Percentiles rank a stretch among this genome's conserved stretches.
Evolutionary conservation across 257 asterid species (phyloP).

Genomic region (Solanum phureja): DNA sequence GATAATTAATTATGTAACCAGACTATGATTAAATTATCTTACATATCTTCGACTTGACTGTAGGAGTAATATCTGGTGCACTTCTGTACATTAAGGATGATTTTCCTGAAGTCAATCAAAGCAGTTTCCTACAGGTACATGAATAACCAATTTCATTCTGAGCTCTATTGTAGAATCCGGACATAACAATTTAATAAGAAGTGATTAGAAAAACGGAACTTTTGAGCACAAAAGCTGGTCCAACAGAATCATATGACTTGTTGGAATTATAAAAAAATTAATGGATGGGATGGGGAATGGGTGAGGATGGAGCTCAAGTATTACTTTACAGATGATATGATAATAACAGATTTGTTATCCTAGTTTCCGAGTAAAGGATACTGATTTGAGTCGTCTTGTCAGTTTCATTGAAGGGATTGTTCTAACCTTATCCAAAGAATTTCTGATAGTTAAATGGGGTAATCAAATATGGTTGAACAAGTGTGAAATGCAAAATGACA

Average conservation of each 20-base stretch:
- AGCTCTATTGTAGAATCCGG: not conserved
- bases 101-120: conserved; percentile 61
- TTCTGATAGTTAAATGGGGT: not conserved
- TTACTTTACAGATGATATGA: not conserved
- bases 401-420: not conserved
- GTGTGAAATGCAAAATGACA: not conserved
- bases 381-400: not conserved
- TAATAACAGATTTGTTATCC: not conserved
- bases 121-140: conserved; percentile 84
- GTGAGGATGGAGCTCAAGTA: not conserved
- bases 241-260: not conserved
- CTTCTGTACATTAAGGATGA: conserved; percentile 84
- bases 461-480: not conserved
- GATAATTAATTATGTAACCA: not conserved
- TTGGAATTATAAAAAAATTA: not conserved
- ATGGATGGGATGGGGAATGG: not conserved
- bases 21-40: not conserved
- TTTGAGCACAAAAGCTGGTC: not conserved
- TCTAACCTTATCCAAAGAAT: not conserved
- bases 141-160: not conserved
- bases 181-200: not conserved
- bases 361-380: not conserved
- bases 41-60: conserved; percentile 14
- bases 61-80: conserved; percentile 98
- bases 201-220: not conserved